phyloP scores from a whole-genome alignment of 148 eudicot species.

The Silene conica region DNA sequence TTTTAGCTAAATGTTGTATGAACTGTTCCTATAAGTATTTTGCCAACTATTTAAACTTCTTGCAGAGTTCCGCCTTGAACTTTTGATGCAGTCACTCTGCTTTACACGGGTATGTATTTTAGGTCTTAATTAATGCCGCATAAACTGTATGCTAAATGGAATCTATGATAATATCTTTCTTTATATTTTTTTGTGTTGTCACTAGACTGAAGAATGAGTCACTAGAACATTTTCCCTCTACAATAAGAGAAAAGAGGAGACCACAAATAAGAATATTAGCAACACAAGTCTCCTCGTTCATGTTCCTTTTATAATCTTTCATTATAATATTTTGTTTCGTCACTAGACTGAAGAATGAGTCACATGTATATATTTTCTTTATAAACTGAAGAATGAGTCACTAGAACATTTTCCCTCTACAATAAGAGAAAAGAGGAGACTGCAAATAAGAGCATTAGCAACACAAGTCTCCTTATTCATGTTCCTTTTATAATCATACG shows the following conservation, averaged over 20 bases:
- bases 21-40: not conserved
- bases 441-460: not conserved
- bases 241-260: not conserved
- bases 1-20: not conserved
- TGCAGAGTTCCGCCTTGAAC: constrained; percentile 93
- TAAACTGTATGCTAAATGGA: not conserved
- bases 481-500: not conserved
- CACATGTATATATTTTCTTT: too few relatives aligned
- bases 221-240: too few relatives aligned
- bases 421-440: not conserved
- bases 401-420: not conserved
- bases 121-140: not conserved
- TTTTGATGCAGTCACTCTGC: constrained; percentile 86
- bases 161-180: not conserved
- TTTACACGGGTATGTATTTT: constrained; percentile 70
- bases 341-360: too few relatives aligned
- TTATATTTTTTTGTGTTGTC: not conserved
- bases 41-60: constrained; percentile 10
- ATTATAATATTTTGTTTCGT: too few relatives aligned
- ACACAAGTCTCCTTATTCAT: not conserved
- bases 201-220: not conserved
- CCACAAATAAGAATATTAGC: not conserved
- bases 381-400: too few relatives aligned
- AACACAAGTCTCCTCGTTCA: not conserved
- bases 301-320: too few relatives aligned